A percentile compares a stretch with the other conserved stretches of the same genome.
phyloP scores from a whole-genome alignment of 805 yeast species.

The Vanderwaltozyma verrucispora region DNA sequence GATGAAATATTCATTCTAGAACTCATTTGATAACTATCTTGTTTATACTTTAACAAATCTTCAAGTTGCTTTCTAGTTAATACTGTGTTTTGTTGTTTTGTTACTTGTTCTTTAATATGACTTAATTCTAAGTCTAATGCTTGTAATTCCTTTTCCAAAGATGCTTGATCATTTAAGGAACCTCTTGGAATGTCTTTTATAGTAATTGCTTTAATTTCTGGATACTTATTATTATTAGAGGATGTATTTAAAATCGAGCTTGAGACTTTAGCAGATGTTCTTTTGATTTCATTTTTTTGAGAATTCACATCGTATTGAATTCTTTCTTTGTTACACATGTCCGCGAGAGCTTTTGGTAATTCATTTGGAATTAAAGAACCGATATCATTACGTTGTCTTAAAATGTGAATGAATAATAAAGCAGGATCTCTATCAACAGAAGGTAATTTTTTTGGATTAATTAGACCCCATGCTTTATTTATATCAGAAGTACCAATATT shows the following conservation, averaged over 20 bases:
- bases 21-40: slow-evolving; percentile 30
- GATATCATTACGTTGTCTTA: slow-evolving; percentile 75
- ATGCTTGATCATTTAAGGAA: slow-evolving; percentile 53
- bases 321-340: slow-evolving; percentile 78
- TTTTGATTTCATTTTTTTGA: slow-evolving; percentile 37
- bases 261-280: slow-evolving; percentile 6
- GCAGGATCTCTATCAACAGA: slow-evolving; percentile 93
- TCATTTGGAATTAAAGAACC: slow-evolving; percentile 81
- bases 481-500: slow-evolving; percentile 78
- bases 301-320: slow-evolving; percentile 63
- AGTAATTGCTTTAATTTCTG: slow-evolving; percentile 2
- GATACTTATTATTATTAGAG: too few species aligned
- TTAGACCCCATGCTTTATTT: slow-evolving; percentile 87
- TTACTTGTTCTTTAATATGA: slow-evolving; percentile 39
- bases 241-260: too few species aligned
- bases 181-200: slow-evolving; percentile 4
- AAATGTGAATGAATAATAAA: slow-evolving; percentile 76
- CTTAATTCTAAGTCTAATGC: slow-evolving; percentile 60
- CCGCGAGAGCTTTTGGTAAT: slow-evolving; percentile 89
- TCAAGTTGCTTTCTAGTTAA: slow-evolving; percentile 57
- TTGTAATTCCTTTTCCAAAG: slow-evolving; percentile 66
- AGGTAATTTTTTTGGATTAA: slow-evolving; percentile 79
- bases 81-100: slow-evolving; percentile 10
- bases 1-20: background rate
- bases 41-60: slow-evolving; percentile 71